phyloP scores from a whole-genome alignment of 2,329 filamentous ascomycete genomes.

The Elsinoe necatrix region DNA sequence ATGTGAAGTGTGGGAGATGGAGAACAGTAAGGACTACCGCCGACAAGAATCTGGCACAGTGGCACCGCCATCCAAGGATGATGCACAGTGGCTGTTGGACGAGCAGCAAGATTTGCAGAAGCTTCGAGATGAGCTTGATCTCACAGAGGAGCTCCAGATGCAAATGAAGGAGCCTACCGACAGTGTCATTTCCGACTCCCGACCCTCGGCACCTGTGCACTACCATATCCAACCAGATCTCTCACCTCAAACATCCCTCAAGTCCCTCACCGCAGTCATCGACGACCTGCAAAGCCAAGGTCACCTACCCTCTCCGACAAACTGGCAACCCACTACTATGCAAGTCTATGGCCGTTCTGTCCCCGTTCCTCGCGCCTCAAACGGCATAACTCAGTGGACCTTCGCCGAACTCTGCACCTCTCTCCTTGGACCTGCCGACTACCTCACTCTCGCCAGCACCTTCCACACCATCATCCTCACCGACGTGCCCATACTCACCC shows the following conservation, averaged over 20 bases:
- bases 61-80: conserved; percentile 20
- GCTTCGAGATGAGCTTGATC: conserved; percentile 10
- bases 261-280: neutral
- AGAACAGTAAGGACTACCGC: conserved; percentile 61
- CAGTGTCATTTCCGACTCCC: neutral
- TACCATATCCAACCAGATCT: conserved; percentile 19
- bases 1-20: conserved; percentile 80
- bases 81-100: conserved; percentile 21
- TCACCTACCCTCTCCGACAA: conserved; percentile 20
- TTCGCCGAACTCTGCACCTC: conserved; percentile 59
- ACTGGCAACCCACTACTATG: conserved; percentile 41
- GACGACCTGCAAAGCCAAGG: conserved; percentile 13
- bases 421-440: conserved; percentile 68
- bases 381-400: conserved; percentile 55
- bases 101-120: conserved; percentile 23
- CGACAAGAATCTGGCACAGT: conserved; percentile 44
- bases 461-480: conserved; percentile 72
- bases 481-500: conserved; percentile 57
- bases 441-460: conserved; percentile 69
- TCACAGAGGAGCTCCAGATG: neutral
- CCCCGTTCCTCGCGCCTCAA: conserved; percentile 47
- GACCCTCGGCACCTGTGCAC: conserved; percentile 17
- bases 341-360: conserved; percentile 57
- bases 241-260: conserved; percentile 10
- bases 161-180: neutral